Conservation (phyloP, 2,329 filamentous ascomycete genomes). For the Colletotrichum sp. region DNA sequence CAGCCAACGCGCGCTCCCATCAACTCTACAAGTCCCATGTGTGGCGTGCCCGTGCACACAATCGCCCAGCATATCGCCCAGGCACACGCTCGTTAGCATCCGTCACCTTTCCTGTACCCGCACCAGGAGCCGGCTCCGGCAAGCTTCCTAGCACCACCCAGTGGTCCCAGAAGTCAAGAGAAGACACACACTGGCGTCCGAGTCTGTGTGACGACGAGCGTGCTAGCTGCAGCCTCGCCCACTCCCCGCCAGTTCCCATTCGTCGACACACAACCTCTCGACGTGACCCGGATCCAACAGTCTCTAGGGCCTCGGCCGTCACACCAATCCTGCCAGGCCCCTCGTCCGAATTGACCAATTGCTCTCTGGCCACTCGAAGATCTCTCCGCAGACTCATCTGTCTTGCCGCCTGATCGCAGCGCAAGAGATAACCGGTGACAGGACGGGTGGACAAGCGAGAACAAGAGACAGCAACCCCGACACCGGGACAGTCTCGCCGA, state of each 20-base stretch:
- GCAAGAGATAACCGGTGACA: not conserved
- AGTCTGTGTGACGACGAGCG: conserved; percentile 14
- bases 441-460: not conserved
- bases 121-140: not conserved
- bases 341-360: not conserved
- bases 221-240: conserved; percentile 8
- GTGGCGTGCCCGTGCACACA: conserved; percentile 23
- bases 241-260: conserved; percentile 7
- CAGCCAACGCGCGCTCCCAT: conserved; percentile 6
- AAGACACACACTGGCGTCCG: not conserved
- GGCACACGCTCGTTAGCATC: conserved; percentile 6
- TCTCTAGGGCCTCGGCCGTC: not conserved
- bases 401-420: not conserved
- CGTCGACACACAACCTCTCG: not conserved
- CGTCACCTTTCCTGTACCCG: not conserved
- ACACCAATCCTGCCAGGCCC: not conserved
- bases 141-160: conserved; percentile 7
- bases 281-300: conserved; percentile 7
- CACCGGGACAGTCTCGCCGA: not conserved
- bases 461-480: not conserved
- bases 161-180: not conserved
- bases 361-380: not conserved
- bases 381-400: not conserved
- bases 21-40: not conserved
- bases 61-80: conserved; percentile 21